A percentile compares a stretch with the other conserved stretches of the same genome.
phyloP scores from a whole-genome alignment of 148 eudicot genomes.

The Amaranthus cruentus region DNA sequence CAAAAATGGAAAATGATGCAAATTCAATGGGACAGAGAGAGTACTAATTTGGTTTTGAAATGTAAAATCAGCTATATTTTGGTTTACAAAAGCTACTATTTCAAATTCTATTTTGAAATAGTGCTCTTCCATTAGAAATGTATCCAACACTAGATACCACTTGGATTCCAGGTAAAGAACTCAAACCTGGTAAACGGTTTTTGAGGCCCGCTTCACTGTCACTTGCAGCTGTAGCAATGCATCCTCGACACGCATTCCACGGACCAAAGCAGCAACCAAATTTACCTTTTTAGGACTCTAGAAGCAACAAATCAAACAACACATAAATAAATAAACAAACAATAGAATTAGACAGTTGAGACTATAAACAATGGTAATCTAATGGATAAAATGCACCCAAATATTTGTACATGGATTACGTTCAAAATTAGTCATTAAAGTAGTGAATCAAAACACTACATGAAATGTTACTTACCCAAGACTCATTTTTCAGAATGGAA shows the following conservation, averaged over 20 bases:
- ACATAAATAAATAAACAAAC: background rate
- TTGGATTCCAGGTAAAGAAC: background rate
- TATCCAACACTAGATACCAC: background rate
- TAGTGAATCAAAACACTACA: too few species aligned
- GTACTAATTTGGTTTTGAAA: too few species aligned
- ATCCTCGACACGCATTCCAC: slow-evolving; percentile 98
- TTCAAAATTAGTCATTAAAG: too few species aligned
- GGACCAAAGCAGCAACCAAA: slow-evolving; percentile 86
- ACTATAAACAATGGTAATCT: background rate
- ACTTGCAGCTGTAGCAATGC: slow-evolving; percentile 94
- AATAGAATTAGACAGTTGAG: background rate
- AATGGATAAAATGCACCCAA: background rate
- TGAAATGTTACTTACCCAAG: too few species aligned
- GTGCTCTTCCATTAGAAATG: background rate
- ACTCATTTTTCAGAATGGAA: too few species aligned
- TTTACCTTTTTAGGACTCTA: slow-evolving; percentile 97
- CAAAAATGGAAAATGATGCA: too few species aligned
- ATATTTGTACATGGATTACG: background rate
- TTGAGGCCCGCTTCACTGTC: slow-evolving; percentile 81
- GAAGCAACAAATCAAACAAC: slow-evolving; percentile 19
- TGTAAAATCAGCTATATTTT: background rate
- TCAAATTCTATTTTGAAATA: background rate
- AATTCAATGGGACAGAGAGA: too few species aligned
- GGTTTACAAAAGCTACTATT: background rate
- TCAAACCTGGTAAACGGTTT: slow-evolving; percentile 84